Percentiles rank a stretch among this genome's conserved stretches.
These are phyloP conservation scores for Neurospora crassa DNA, from an alignment of 2,329 filamentous ascomycete genomes.

Conservation along the genomic window DNA sequence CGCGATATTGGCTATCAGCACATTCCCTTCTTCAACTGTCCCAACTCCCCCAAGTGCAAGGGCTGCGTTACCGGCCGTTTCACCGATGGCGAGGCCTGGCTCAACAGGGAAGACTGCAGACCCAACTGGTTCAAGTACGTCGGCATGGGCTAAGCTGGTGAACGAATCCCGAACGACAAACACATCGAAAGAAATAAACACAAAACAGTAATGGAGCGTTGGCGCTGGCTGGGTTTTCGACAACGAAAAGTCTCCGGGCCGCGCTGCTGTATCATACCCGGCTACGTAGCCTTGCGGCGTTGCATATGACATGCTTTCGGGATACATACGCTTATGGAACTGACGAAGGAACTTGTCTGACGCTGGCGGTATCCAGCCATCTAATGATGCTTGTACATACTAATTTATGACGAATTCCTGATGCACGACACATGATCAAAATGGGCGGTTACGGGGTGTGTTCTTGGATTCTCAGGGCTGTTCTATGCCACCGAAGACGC, in stretches of 20 bases:
- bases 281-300: not conserved
- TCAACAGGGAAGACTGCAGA: constrained; percentile 86
- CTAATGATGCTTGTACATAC: constrained; percentile 3
- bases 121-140: constrained; percentile 97
- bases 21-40: constrained; percentile 97
- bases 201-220: not conserved
- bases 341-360: constrained; percentile 11
- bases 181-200: not conserved
- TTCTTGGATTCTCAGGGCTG: not conserved
- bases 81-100: constrained; percentile 77
- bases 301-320: constrained; percentile 11
- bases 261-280: not conserved
- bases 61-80: constrained; percentile 81
- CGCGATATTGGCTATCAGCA: constrained; percentile 98
- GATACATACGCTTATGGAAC: constrained; percentile 10
- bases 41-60: constrained; percentile 87
- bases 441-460: not conserved
- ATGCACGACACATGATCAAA: not conserved
- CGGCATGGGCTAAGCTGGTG: constrained; percentile 55
- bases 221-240: not conserved
- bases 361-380: constrained; percentile 8
- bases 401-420: constrained; percentile 4
- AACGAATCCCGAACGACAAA: not conserved
- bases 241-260: not conserved
- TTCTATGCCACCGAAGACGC: not conserved